Evolutionary conservation across 345 rosid species (phyloP).

Genomic region (Euphorbia peplus): DNA sequence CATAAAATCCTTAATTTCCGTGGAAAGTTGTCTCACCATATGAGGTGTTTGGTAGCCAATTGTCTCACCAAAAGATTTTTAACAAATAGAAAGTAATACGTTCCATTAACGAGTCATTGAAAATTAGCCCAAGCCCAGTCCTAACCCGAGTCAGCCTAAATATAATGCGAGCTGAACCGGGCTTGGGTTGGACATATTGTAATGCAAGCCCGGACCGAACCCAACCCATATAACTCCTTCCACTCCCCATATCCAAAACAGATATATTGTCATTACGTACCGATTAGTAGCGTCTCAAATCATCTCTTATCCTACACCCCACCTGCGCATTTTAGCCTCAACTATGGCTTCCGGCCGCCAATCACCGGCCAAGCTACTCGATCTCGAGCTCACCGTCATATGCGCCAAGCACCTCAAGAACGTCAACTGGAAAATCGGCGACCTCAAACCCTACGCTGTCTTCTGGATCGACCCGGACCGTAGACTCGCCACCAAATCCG

Average conservation of each 20-base stretch:
- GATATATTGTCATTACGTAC: background rate
- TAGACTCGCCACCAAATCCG: constrained; percentile 39
- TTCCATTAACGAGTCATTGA: too few species aligned
- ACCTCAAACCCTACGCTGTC: constrained; percentile 49
- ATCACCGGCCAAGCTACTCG: constrained; percentile 23
- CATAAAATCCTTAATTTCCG: too few species aligned
- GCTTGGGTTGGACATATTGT: too few species aligned
- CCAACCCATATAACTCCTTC: background rate
- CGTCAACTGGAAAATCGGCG: constrained; percentile 55
- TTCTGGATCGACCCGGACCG: constrained; percentile 47
- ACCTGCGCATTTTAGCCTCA: constrained; percentile 17
- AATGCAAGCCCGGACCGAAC: too few species aligned
- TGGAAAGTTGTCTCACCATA: too few species aligned
- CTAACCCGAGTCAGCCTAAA: too few species aligned
- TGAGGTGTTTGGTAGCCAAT: too few species aligned
- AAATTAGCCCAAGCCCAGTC: too few species aligned
- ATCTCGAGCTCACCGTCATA: constrained; percentile 47
- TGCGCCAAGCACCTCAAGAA: constrained; percentile 64
- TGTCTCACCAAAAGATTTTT: too few species aligned
- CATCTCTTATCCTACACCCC: background rate
- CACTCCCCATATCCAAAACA: background rate
- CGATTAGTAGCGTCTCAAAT: background rate
- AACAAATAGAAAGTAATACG: too few species aligned
- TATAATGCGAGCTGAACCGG: too few species aligned
- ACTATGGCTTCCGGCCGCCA: constrained; percentile 36